These are phyloP conservation scores for Leccinum truebloodii DNA, from an alignment of 768 basidiomycete genomes.

Conservation along the genomic window DNA sequence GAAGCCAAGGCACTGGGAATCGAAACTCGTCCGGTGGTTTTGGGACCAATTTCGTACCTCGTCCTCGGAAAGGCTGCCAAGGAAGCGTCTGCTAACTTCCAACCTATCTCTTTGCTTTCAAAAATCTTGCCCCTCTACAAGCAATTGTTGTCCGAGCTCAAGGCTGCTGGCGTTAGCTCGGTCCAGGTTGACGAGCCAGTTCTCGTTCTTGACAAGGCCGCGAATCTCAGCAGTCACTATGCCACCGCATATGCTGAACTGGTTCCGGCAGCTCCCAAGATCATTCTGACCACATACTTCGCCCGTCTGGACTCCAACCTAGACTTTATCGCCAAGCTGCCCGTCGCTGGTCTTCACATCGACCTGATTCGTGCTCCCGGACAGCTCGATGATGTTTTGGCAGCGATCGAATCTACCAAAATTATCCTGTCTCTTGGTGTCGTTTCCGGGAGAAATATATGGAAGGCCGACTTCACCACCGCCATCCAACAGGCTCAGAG, in stretches of 20 bases:
- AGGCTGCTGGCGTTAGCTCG: constrained; percentile 89
- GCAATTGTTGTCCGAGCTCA: constrained; percentile 86
- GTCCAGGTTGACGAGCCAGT: constrained; percentile 98
- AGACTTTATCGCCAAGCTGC: constrained; percentile 86
- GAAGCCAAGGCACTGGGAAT: constrained; percentile 93
- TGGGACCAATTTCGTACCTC: constrained; percentile 96
- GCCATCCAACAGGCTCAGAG: constrained; percentile 83
- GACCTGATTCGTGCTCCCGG: constrained; percentile 92
- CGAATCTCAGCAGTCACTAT: constrained; percentile 77
- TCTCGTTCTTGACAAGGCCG: constrained; percentile 87
- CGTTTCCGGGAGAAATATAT: constrained; percentile 98
- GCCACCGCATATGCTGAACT: constrained; percentile 79
- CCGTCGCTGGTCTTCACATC: constrained; percentile 91
- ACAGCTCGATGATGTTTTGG: constrained; percentile 82
- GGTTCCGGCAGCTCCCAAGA: constrained; percentile 81
- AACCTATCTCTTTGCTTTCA: constrained; percentile 87
- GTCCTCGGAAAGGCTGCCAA: constrained; percentile 89
- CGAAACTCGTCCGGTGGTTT: constrained; percentile 89
- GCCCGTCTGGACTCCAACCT: constrained; percentile 93
- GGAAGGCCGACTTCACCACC: constrained; percentile 93
- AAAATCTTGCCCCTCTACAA: constrained; percentile 91
- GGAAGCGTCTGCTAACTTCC: constrained; percentile 79
- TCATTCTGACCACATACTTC: constrained; percentile 95
- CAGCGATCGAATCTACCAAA: constrained; percentile 79
- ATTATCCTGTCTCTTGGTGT: constrained; percentile 90